These are phyloP conservation scores for Grammothele lineata DNA, from an alignment of 768 basidiomycete genomes.

Conservation along the genomic window DNA sequence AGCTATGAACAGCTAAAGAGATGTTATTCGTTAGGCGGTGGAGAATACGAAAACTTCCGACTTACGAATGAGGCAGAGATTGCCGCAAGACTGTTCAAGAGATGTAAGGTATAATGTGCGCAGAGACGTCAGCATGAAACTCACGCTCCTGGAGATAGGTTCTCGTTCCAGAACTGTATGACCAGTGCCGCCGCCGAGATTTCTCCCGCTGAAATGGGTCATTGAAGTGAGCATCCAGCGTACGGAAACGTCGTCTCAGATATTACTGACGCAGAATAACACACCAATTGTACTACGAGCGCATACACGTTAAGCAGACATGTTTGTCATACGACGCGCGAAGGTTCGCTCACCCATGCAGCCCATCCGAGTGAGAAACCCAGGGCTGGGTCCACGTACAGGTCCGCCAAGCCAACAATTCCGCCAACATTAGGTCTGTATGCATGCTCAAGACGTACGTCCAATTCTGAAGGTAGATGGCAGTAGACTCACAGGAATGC, in stretches of 20 bases:
- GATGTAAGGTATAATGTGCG: neutral
- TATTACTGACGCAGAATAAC: conserved; percentile 23
- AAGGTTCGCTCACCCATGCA: conserved; percentile 32
- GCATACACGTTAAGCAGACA: conserved; percentile 16
- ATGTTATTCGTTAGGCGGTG: conserved; percentile 13
- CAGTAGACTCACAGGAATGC: conserved; percentile 17
- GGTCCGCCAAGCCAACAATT: conserved; percentile 38
- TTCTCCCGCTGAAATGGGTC: conserved; percentile 36
- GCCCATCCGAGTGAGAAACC: conserved; percentile 44
- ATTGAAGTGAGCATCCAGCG: too few relatives aligned
- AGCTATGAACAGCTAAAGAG: conserved; percentile 18
- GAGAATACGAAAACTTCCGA: conserved; percentile 16
- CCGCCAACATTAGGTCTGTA: conserved; percentile 26
- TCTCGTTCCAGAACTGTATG: conserved; percentile 40
- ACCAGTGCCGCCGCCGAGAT: conserved; percentile 51
- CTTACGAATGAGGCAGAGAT: conserved; percentile 22
- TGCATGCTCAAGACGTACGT: neutral
- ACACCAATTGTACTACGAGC: conserved; percentile 26
- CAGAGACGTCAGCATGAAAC: too few relatives aligned
- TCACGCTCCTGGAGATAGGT: conserved; percentile 5
- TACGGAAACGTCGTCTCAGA: neutral
- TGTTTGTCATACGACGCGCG: neutral
- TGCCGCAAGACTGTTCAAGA: conserved; percentile 2
- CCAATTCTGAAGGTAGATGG: too few relatives aligned
- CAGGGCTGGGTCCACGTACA: conserved; percentile 49